phyloP scores from a whole-genome alignment of 2,329 filamentous ascomycete genomes.

The Huntiella decipiens region DNA sequence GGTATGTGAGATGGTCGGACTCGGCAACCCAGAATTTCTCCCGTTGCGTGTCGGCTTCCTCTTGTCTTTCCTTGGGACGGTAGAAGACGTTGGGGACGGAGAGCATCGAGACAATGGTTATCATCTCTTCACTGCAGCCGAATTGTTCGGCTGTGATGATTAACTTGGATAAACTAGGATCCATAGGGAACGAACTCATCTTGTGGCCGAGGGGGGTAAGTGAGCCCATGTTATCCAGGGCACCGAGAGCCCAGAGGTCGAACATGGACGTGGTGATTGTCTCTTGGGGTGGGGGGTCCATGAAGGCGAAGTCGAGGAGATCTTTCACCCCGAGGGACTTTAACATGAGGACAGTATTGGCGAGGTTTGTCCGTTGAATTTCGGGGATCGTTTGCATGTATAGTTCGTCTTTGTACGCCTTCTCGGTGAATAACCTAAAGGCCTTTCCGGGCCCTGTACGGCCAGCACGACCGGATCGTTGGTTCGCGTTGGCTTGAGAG shows the following conservation, averaged over 20 bases:
- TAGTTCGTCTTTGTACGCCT: slow-evolving; percentile 86
- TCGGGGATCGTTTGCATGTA: slow-evolving; percentile 96
- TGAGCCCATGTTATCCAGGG: slow-evolving; percentile 82
- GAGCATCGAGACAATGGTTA: slow-evolving; percentile 95
- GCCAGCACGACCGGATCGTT: slow-evolving; percentile 82
- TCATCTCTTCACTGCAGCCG: slow-evolving; percentile 89
- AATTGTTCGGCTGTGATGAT: slow-evolving; percentile 83
- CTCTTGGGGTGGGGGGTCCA: slow-evolving; percentile 96
- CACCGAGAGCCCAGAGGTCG: slow-evolving; percentile 89
- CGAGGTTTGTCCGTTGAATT: slow-evolving; percentile 88
- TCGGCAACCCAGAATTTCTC: slow-evolving; percentile 99
- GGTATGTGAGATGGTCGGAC: slow-evolving; percentile 85
- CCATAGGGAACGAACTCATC: slow-evolving; percentile 98
- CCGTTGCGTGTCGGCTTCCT: slow-evolving; percentile 84
- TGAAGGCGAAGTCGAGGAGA: slow-evolving; percentile 91
- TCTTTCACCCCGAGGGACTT: slow-evolving; percentile 92
- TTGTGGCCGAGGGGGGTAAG: slow-evolving; percentile 70
- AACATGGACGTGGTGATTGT: slow-evolving; percentile 95
- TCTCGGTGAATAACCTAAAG: slow-evolving; percentile 83
- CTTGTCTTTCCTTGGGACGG: slow-evolving; percentile 84
- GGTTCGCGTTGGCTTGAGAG: slow-evolving; percentile 86
- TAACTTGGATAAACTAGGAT: slow-evolving; percentile 84
- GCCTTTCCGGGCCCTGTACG: slow-evolving; percentile 90
- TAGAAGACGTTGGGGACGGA: slow-evolving; percentile 95
- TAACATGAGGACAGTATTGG: slow-evolving; percentile 82